Conservation (phyloP, 2,329 filamentous ascomycete genomes). For the Colletotrichum chlorophyti region DNA sequence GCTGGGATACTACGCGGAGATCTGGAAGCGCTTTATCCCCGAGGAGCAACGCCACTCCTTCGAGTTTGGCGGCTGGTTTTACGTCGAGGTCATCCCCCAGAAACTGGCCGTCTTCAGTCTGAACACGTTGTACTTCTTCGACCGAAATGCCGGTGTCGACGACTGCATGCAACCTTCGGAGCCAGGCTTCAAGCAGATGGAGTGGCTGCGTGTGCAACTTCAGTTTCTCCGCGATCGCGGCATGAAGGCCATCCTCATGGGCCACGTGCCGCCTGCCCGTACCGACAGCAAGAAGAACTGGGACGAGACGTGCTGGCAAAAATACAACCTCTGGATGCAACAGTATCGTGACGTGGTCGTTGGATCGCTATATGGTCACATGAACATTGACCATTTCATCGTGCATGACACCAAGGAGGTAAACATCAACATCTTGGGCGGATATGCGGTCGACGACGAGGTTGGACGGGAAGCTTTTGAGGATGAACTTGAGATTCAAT, state of each 20-base stretch:
- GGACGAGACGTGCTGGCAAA: constrained; percentile 99
- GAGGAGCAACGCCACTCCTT: constrained; percentile 93
- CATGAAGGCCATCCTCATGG: constrained; percentile 94
- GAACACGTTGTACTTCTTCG: constrained; percentile 97
- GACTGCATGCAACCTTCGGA: constrained; percentile 81
- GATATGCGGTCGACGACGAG: constrained; percentile 33
- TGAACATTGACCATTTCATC: constrained; percentile 99
- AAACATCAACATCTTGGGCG: constrained; percentile 57
- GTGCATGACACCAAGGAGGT: constrained; percentile 85
- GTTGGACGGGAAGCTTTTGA: constrained; percentile 47
- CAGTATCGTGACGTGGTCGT: constrained; percentile 92
- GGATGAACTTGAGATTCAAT: constrained; percentile 65
- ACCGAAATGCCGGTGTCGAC: constrained; percentile 90
- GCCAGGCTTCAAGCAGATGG: constrained; percentile 92
- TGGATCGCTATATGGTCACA: constrained; percentile 84
- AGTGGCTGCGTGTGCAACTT: constrained; percentile 92
- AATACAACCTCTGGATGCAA: constrained; percentile 88
- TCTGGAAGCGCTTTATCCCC: constrained; percentile 90
- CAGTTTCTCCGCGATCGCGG: constrained; percentile 80
- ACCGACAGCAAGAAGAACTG: constrained; percentile 85
- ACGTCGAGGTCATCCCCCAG: constrained; percentile 86
- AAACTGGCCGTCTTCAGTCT: constrained; percentile 89
- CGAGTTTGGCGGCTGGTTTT: constrained; percentile 92
- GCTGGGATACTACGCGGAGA: constrained; percentile 76
- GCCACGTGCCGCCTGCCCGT: constrained; percentile 90